These are phyloP conservation scores for Prunus mume DNA, from an alignment of 306 rosid genomes.

Conservation along the genomic window DNA sequence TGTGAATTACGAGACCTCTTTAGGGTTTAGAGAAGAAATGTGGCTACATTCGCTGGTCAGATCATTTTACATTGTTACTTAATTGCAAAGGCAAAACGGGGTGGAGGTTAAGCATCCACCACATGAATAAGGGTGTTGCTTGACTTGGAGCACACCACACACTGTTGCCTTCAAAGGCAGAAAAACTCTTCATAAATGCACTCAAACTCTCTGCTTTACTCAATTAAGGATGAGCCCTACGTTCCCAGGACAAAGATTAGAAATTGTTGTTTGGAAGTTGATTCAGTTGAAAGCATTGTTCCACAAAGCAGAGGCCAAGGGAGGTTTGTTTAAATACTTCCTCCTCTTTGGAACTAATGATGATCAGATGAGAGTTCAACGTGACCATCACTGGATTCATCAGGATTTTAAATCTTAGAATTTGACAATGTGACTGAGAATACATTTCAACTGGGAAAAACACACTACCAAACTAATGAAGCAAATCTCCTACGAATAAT, in stretches of 20 bases:
- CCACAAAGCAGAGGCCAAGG: not conserved
- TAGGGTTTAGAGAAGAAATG: not conserved
- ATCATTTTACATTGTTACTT: not conserved
- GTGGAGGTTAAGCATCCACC: not conserved
- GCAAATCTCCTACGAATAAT: constrained; percentile 2
- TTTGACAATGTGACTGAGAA: not conserved
- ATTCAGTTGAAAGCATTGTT: not conserved
- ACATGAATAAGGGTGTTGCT: not conserved
- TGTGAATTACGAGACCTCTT: not conserved
- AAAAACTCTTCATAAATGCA: not conserved
- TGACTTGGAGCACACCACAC: not conserved
- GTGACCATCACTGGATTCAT: not conserved
- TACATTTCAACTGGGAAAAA: not conserved
- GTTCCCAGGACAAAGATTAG: not conserved
- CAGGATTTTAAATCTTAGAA: not conserved
- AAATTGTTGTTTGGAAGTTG: not conserved
- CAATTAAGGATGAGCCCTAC: not conserved
- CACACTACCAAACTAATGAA: not conserved
- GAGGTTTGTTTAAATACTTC: not conserved
- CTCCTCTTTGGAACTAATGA: not conserved
- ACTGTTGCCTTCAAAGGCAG: not conserved
- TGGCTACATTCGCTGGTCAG: not conserved
- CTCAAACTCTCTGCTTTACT: not conserved
- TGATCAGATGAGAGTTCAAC: not conserved
- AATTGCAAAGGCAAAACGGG: not conserved